Evolutionary conservation across 805 yeast genomes (phyloP), one percentile per base, ranked within the genome.

Genomic region (Ogataea salicorniae): DNA sequence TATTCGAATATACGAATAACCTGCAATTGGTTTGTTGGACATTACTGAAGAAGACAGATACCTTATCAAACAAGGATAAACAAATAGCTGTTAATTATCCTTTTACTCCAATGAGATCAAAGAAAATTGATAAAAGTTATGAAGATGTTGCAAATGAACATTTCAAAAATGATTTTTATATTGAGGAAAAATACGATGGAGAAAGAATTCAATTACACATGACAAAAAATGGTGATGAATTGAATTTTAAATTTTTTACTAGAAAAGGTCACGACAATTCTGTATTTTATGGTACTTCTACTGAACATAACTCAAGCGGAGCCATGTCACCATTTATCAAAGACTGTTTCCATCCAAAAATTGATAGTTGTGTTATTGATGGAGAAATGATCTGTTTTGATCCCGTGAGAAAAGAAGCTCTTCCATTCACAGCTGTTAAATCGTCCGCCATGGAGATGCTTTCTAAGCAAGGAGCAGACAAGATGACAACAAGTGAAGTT

Each of bases 311-410:
- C 15, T 46, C 58, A 5, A 20, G 39, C 4, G 69, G 69, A 2
- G 56, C 62, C 34, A 40, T 66, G 1, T 47, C 71, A 8, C 66
- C 64, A 5, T 66, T 58, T 34, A 67, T 78, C 5, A 61, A 62
- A 6, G 62, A 46, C 1, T 65, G 53, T 53, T 71, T 68, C 43
- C 50, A 43, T 16, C 39, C 44, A 3, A 55, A 49, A 4, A 65
- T 74, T 8, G 49, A 61, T 8, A 63, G 54, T 37, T 67, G 75
- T 20, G 73, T 85, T 6, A 59, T 92, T 5, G 99, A 92, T 67
- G 97, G 98, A 0, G 99, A 92, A 64, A 87, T 92, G 92, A 82
- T 92, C 2, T 88, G 95, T 0, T 90, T 80, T 75, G 96, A 91
- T 64, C 78, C 79, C 45, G 70, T 64, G 41, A 66, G 72, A 47